phyloP scores from a whole-genome alignment of 2,329 filamentous ascomycete genomes.

The Epichloe gansuensis region DNA sequence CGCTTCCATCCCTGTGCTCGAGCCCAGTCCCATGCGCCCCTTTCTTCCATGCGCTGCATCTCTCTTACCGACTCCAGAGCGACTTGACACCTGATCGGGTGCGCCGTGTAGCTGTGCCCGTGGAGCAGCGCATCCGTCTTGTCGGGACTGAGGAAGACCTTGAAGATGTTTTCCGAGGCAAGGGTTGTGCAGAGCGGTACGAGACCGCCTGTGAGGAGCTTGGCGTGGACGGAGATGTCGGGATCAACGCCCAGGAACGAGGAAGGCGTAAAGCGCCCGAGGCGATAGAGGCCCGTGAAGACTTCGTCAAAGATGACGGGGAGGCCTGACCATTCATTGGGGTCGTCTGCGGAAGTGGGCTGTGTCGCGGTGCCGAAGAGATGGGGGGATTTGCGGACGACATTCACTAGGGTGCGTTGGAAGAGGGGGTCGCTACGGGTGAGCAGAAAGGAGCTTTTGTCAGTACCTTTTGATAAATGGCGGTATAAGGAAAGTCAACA shows the following conservation, averaged over 20 bases:
- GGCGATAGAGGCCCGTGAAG: slow-evolving; percentile 74
- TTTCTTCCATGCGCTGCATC: slow-evolving; percentile 45
- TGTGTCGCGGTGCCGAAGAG: slow-evolving; percentile 33
- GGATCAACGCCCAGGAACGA: slow-evolving; percentile 57
- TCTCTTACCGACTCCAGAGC: slow-evolving; percentile 53
- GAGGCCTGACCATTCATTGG: slow-evolving; percentile 53
- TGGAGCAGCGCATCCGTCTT: slow-evolving; percentile 73
- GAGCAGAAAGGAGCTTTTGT: not conserved
- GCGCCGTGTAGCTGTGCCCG: slow-evolving; percentile 79
- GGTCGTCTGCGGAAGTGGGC: slow-evolving; percentile 6
- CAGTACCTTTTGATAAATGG: not conserved
- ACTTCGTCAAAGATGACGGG: slow-evolving; percentile 79
- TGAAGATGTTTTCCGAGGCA: slow-evolving; percentile 62
- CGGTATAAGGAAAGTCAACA: not conserved
- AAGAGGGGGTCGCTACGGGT: slow-evolving; percentile 67
- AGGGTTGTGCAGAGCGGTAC: slow-evolving; percentile 67
- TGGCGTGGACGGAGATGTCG: slow-evolving; percentile 72
- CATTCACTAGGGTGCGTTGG: slow-evolving; percentile 56
- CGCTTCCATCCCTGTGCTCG: slow-evolving; percentile 31
- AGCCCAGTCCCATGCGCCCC: slow-evolving; percentile 44
- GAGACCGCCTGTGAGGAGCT: slow-evolving; percentile 70
- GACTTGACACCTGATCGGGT: slow-evolving; percentile 69
- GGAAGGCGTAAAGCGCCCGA: slow-evolving; percentile 59
- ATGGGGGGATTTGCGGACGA: slow-evolving; percentile 47
- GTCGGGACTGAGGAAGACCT: slow-evolving; percentile 56